Conservation (phyloP, 2,329 filamentous ascomycete genomes). For the Hortaea sp. region DNA sequence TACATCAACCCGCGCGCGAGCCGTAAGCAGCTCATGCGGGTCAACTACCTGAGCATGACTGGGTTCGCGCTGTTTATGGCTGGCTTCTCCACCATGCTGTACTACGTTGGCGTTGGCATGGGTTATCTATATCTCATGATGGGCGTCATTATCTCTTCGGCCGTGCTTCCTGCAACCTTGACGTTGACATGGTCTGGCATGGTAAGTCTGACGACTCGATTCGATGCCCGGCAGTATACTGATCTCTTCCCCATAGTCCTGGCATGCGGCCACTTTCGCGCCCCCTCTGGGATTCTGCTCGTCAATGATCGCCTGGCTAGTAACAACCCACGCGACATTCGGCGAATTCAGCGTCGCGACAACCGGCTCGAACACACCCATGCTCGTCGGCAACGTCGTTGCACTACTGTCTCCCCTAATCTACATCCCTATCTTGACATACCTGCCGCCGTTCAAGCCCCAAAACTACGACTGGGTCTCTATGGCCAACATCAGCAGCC, state of each 20-base stretch:
- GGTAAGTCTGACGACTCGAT: too few relatives aligned
- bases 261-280: slow-evolving; percentile 59
- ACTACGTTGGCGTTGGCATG: slow-evolving; percentile 28
- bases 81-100: slow-evolving; percentile 62
- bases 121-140: slow-evolving; percentile 59
- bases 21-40: slow-evolving; percentile 67
- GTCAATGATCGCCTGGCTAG: slow-evolving; percentile 66
- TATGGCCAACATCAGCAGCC: slow-evolving; percentile 69
- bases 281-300: slow-evolving; percentile 60
- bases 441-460: slow-evolving; percentile 51
- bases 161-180: slow-evolving; percentile 63
- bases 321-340: slow-evolving; percentile 61
- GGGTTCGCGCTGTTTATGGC: slow-evolving; percentile 71
- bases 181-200: slow-evolving; percentile 65
- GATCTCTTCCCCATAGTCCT: slow-evolving; percentile 48
- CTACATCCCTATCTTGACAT: slow-evolving; percentile 67
- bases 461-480: slow-evolving; percentile 72
- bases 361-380: slow-evolving; percentile 77
- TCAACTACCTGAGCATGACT: slow-evolving; percentile 64
- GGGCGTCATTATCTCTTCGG: slow-evolving; percentile 81
- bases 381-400: slow-evolving; percentile 78
- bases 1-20: slow-evolving; percentile 72
- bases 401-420: slow-evolving; percentile 68
- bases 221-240: background rate
- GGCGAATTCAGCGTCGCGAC: slow-evolving; percentile 60